Evolutionary conservation across 169 alveolate species (phyloP), one percentile per base, ranked within the genome.

Genomic region (Plasmodium gonderi): DNA sequence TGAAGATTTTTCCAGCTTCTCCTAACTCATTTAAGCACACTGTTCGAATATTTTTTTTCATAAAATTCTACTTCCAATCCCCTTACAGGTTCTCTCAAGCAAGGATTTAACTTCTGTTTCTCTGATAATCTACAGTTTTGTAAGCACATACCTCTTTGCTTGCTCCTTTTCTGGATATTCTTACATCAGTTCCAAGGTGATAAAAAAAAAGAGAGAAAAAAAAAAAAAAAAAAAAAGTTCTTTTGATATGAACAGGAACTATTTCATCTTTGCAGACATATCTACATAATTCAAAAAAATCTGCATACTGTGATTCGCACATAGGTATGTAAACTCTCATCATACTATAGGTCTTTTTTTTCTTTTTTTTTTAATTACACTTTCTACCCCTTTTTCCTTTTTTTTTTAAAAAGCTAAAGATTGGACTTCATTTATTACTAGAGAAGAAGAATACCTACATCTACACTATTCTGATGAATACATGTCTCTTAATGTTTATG

Each of bases 401-500:
- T 54, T 75, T 33, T 76, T 80, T 80, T 65, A 6, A 14, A 14
- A 14, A 87, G 93, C 51, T 87, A 1, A 72, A 76, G 20, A 26
- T 87, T 14, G 93, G 93, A 36, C 40, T 75, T 6, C 31, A 20
- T 51, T 74, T 87, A n/a, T 9, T 12, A n/a, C 67, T 87, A 12
- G 80, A 87, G 47, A 87, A 65, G 69, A 49, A 60, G 49, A 20
- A 20, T 44, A 75, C 93, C 29, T 75, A 87, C 47, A n/a, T 87
- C 17, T 14, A 75, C 23, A 74, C 79, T 31, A 12, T 87, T n/a
- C 89, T 87, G 64, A 40, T 87, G 79, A 74, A 87, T 31, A 60
- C 79, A n/a, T 87, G 93, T 36, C 93, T 87, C 47, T 78, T 87
- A 33, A n/a, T 87, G 17, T 74, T 87, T 14, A n/a, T 87, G 64